A percentile compares a stretch with the other conserved stretches of the same genome.
Evolutionary conservation across 345 rosid genomes (phyloP).

Genomic region (Populus tremula): DNA sequence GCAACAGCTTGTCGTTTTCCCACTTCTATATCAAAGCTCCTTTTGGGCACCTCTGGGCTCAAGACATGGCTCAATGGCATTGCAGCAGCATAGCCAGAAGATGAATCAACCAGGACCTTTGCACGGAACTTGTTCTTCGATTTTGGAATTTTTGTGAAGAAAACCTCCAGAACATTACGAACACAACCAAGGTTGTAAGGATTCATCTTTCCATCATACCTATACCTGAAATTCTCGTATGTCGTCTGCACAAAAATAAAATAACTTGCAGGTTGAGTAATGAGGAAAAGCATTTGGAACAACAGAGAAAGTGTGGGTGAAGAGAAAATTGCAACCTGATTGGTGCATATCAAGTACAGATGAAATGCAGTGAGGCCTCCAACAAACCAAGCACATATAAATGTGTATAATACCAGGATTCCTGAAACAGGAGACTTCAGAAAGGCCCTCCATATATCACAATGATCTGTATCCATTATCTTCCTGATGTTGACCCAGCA

Average conservation of each 20-base stretch:
- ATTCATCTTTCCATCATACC: slow-evolving; percentile 62
- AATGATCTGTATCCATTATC: slow-evolving; percentile 50
- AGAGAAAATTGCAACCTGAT: slow-evolving; percentile 53
- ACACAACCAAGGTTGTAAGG: slow-evolving; percentile 57
- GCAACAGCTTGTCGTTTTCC: slow-evolving; percentile 56
- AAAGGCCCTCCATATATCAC: slow-evolving; percentile 60
- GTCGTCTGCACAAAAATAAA: slow-evolving; percentile 62
- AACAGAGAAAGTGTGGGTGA: not conserved
- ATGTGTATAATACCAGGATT: slow-evolving; percentile 68
- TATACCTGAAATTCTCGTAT: slow-evolving; percentile 74
- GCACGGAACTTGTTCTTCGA: slow-evolving; percentile 59
- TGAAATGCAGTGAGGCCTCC: slow-evolving; percentile 92
- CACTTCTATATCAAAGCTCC: slow-evolving; percentile 42
- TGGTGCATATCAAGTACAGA: slow-evolving; percentile 68
- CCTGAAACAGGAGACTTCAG: slow-evolving; percentile 71
- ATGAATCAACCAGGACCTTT: slow-evolving; percentile 39
- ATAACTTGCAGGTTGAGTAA: not conserved
- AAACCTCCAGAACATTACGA: slow-evolving; percentile 41
- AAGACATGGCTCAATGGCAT: slow-evolving; percentile 28
- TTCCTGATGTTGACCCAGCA: slow-evolving; percentile 68
- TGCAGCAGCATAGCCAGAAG: slow-evolving; percentile 31
- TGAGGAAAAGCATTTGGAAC: not conserved
- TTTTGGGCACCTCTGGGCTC: slow-evolving; percentile 44
- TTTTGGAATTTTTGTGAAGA: slow-evolving; percentile 51
- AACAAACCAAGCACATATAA: slow-evolving; percentile 72